Base-by-base conservation (phyloP, 2,329 filamentous ascomycete species). In the Penicillium thymicola region DNA sequence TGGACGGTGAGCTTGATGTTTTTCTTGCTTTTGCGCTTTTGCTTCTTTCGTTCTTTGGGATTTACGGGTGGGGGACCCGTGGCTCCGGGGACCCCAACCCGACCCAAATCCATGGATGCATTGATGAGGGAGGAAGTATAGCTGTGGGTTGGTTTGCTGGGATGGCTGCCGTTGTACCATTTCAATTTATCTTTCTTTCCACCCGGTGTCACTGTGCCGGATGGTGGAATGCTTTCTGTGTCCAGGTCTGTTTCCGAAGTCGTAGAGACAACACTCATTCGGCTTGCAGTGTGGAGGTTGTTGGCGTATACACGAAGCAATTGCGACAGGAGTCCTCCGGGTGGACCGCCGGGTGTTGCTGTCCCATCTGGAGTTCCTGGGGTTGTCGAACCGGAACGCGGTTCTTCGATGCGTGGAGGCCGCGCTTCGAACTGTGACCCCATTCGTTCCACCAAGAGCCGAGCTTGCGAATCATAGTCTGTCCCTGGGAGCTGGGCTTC, bases 291-390 rank as follows among this genome's bases (percentile, higher is more conserved):
- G 25, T 65, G 69, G 54, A 68, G 62, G 65, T 79, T 77, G 64
- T 82, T 77, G 59, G 83, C 80, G 68, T 89, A 88, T 4, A 90
- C 78, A 69, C 85, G 88, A 43, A 92, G 76, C 0, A 93, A 75
- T 0, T 85, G 86, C 1, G 86, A 85, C 0, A 93, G 75, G 36
- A 92, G 82, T 36, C 89, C 88, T 14, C 65, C 65, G 3, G 47
- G 47, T 23, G 53, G 53, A 55, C 62, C 61, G 16, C 63, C 46
- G 4, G 63, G 60, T 2, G 58, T 60, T 2, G 60, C 57, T 21
- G 53, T 56, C n/a, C 58, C 59, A 18, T 51, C 63, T 10, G 51
- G 61, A 13, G 59, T 65, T 18, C 53, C 53, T 27, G 53, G 53
- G 16, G 62, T 62, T 5, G 62, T 45, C 8, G 53, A 34, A n/a